Conservation (phyloP, 2,329 filamentous ascomycete species). For the Hymenoscyphus fraxineus region DNA sequence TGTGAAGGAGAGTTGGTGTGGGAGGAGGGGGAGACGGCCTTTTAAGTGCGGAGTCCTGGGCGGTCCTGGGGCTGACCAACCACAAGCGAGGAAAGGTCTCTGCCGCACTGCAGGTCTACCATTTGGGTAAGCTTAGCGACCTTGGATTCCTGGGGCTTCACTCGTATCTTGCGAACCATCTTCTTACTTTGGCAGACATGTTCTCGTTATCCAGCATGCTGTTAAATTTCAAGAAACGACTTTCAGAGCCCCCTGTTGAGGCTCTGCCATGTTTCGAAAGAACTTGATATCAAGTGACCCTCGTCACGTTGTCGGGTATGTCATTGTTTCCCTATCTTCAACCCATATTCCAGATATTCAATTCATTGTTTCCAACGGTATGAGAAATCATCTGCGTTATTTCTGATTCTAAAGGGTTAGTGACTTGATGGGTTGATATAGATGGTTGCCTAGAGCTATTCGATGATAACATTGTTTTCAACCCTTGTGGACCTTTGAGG, state of each 20-base stretch:
- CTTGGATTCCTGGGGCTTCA: slow-evolving; percentile 14
- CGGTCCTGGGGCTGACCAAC: slow-evolving; percentile 18
- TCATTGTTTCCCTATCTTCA: not conserved
- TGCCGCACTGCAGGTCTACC: slow-evolving; percentile 18
- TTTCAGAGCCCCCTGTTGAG: not conserved
- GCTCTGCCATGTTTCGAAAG: not conserved
- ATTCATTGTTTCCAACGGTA: not conserved
- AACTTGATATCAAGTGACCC: not conserved
- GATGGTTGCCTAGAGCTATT: not conserved
- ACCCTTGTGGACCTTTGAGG: too few relatives aligned
- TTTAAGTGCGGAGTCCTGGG: slow-evolving; percentile 25
- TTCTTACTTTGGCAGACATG: not conserved
- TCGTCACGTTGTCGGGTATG: not conserved
- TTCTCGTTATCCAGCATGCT: not conserved
- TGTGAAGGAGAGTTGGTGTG: slow-evolving; percentile 30
- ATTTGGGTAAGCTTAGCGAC: slow-evolving; percentile 21
- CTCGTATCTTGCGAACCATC: not conserved
- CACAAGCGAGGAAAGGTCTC: slow-evolving; percentile 12
- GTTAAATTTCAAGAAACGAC: not conserved
- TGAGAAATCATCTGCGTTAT: not conserved
- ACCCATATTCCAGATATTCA: not conserved
- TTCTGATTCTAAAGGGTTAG: not conserved
- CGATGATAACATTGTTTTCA: not conserved
- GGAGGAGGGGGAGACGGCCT: slow-evolving; percentile 28
- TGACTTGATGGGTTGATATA: not conserved